phyloP scores from a whole-genome alignment of 305 asterid species.

The Euphrasia arctica region DNA sequence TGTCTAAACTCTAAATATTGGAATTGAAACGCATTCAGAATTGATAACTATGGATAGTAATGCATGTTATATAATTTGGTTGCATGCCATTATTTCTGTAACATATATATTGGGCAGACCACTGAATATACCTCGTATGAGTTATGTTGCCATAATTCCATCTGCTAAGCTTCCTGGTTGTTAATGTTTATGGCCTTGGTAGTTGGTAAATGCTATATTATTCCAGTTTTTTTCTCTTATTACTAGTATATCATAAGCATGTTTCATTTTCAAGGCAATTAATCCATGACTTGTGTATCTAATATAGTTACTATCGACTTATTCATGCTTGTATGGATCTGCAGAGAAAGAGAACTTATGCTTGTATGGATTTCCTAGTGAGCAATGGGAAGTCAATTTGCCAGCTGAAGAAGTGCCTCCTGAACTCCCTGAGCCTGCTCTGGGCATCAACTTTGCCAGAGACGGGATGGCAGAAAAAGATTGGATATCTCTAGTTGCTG shows the following conservation, averaged over 20 bases:
- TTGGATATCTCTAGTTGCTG: slow-evolving; percentile 54
- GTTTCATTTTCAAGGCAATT: background rate
- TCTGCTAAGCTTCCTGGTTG: too few relatives aligned
- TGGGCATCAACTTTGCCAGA: slow-evolving; percentile 52
- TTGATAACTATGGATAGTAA: too few relatives aligned
- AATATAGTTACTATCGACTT: slow-evolving; percentile 15
- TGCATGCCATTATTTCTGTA: too few relatives aligned
- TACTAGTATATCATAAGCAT: background rate
- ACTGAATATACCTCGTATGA: too few relatives aligned
- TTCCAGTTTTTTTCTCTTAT: background rate
- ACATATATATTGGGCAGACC: too few relatives aligned
- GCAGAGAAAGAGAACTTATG: slow-evolving; percentile 46
- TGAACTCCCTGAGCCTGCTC: slow-evolving; percentile 51
- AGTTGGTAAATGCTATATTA: background rate
- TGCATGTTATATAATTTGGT: too few relatives aligned
- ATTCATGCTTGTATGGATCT: slow-evolving; percentile 12
- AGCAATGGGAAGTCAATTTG: slow-evolving; percentile 49
- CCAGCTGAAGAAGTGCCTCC: slow-evolving; percentile 56
- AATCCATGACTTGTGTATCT: slow-evolving; percentile 9
- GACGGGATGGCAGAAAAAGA: slow-evolving; percentile 61
- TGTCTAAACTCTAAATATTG: too few relatives aligned
- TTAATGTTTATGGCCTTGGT: background rate
- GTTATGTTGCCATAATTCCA: too few relatives aligned
- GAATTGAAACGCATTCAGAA: too few relatives aligned
- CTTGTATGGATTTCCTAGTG: slow-evolving; percentile 48